Percentiles rank a stretch among this genome's conserved stretches.
Conservation (phyloP, 495 filamentous ascomycete species). For the Trichoderma virens region DNA sequence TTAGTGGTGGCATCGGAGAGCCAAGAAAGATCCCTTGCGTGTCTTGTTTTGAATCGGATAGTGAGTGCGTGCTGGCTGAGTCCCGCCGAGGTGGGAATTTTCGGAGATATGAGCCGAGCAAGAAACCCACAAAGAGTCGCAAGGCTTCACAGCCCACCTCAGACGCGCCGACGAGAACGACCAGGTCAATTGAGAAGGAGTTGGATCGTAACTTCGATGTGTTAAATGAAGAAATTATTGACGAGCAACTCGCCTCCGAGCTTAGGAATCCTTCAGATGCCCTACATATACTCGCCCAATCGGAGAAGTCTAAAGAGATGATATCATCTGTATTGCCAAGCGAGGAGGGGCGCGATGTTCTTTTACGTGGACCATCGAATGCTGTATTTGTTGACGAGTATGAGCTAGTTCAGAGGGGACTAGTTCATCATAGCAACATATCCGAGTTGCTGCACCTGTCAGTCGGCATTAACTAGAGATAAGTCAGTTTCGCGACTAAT, state of each 20-base stretch:
- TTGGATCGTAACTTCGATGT: neutral
- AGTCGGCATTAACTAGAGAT: no score
- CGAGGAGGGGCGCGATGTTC: neutral
- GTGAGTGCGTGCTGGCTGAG: neutral
- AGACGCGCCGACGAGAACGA: neutral
- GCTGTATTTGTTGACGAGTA: neutral
- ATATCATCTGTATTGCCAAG: neutral
- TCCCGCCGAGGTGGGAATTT: conserved; percentile 4
- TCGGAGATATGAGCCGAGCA: neutral
- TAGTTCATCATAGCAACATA: neutral
- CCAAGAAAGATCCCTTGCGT: neutral
- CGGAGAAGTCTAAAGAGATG: neutral
- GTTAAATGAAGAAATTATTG: neutral
- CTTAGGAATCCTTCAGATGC: conserved; percentile 10
- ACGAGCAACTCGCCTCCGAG: neutral
- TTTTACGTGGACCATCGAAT: neutral
- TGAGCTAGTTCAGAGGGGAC: neutral
- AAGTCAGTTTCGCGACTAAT: no score
- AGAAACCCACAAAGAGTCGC: no score
- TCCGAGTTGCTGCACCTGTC: neutral
- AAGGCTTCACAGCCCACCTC: neutral
- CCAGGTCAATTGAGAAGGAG: neutral
- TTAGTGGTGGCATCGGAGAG: neutral
- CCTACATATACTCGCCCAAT: conserved; percentile 1
- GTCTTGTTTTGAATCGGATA: neutral